Evolutionary conservation across 768 basidiomycete genomes (phyloP).

Genomic region (Amyloporia xantha): DNA sequence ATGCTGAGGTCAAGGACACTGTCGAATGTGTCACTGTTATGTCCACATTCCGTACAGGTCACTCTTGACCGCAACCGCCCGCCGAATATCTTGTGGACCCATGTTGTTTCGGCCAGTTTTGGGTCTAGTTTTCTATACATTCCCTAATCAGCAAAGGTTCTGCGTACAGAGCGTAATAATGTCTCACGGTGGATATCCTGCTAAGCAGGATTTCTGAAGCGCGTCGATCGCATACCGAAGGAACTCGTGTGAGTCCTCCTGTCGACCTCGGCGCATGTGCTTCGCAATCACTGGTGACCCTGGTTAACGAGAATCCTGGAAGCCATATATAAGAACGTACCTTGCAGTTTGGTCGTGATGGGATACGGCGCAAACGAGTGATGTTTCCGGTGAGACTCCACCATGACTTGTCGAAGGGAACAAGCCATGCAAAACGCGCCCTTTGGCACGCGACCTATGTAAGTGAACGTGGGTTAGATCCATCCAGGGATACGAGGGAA

Average conservation of each 20-base stretch:
- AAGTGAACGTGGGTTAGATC: background rate
- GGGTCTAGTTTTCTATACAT: constrained; percentile 57
- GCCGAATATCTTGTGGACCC: constrained; percentile 93
- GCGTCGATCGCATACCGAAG: constrained; percentile 91
- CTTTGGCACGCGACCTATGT: constrained; percentile 34
- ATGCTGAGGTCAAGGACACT: constrained; percentile 89
- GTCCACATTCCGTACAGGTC: constrained; percentile 68
- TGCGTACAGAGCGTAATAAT: background rate
- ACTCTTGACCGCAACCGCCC: constrained; percentile 89
- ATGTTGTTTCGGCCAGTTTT: constrained; percentile 77
- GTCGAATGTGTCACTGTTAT: constrained; percentile 96
- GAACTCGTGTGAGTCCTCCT: constrained; percentile 98
- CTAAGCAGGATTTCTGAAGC: constrained; percentile 78
- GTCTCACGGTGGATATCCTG: constrained; percentile 62
- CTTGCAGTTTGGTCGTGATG: constrained; percentile 63
- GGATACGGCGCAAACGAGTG: constrained; percentile 54
- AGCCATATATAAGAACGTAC: constrained; percentile 31
- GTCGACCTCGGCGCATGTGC: constrained; percentile 82
- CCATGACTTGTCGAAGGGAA: constrained; percentile 50
- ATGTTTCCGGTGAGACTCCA: constrained; percentile 41
- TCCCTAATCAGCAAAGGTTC: background rate
- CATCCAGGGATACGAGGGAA: background rate
- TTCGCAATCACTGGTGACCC: constrained; percentile 71
- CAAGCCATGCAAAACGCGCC: constrained; percentile 76
- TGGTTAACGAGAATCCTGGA: constrained; percentile 8